A percentile compares a stretch with the other conserved stretches of the same genome.
These are phyloP conservation scores for Dittrichia graveolens DNA, from an alignment of 129 eudicot genomes.

Conservation along the genomic window DNA sequence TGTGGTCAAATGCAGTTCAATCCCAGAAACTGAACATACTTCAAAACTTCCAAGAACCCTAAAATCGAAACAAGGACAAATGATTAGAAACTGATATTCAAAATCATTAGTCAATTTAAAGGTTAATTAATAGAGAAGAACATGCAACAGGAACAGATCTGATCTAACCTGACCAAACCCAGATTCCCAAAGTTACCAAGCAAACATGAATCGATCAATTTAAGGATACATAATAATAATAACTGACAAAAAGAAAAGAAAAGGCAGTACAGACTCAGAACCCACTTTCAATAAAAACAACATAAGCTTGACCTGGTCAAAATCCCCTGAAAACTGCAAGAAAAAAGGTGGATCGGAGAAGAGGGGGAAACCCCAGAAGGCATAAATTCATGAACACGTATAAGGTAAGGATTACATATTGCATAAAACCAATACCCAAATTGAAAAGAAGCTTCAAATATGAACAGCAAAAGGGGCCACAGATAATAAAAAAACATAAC, in stretches of 20 bases:
- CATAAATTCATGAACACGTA: constrained; percentile 8
- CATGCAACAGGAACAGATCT: constrained; percentile 33
- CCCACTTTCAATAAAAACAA: constrained; percentile 26
- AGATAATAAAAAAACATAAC: neutral
- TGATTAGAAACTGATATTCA: neutral
- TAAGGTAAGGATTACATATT: constrained; percentile 30
- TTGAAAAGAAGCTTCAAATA: neutral
- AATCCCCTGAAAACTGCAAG: constrained; percentile 37
- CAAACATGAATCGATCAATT: constrained; percentile 29
- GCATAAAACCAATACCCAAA: constrained; percentile 14
- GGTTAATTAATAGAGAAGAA: constrained; percentile 6
- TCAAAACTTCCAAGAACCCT: constrained; percentile 32
- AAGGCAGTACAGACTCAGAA: constrained; percentile 20
- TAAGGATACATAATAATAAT: constrained; percentile 26
- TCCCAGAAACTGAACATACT: constrained; percentile 33
- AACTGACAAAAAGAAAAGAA: constrained; percentile 19
- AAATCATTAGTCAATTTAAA: neutral
- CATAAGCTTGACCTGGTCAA: constrained; percentile 37
- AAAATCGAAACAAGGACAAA: neutral
- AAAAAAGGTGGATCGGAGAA: constrained; percentile 34
- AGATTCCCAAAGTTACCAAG: constrained; percentile 24
- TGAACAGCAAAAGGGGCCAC: neutral
- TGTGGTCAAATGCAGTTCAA: constrained; percentile 37
- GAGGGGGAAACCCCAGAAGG: constrained; percentile 6
- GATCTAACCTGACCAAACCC: constrained; percentile 38